Percentiles rank a stretch among this genome's conserved stretches.
Evolutionary conservation across 2,329 filamentous ascomycete genomes (phyloP).

Genomic region (Aspergillus texensis): DNA sequence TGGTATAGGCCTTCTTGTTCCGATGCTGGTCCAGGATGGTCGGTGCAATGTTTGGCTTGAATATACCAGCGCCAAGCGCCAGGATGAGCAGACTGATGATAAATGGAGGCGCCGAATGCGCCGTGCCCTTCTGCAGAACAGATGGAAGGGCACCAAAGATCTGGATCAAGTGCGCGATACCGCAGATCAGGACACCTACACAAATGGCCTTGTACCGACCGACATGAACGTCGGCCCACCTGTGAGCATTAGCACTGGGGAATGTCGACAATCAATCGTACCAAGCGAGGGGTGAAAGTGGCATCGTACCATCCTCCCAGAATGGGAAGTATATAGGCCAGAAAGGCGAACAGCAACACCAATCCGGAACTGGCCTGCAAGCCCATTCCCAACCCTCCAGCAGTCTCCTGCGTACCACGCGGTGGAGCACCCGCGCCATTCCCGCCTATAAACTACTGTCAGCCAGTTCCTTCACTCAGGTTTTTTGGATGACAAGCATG

Average conservation of each 20-base stretch:
- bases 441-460: conserved; percentile 30
- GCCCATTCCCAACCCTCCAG: conserved; percentile 64
- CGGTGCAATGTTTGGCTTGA: conserved; percentile 48
- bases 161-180: conserved; percentile 37
- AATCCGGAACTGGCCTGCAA: conserved; percentile 57
- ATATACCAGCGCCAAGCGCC: conserved; percentile 42
- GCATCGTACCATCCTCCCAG: conserved; percentile 29
- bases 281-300: too few species aligned
- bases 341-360: conserved; percentile 52
- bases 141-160: conserved; percentile 43
- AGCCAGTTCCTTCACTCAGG: not conserved
- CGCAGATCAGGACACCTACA: conserved; percentile 43
- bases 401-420: conserved; percentile 46
- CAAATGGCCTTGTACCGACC: conserved; percentile 39
- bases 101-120: conserved; percentile 40
- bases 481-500: conserved; percentile 25
- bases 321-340: conserved; percentile 62
- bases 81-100: conserved; percentile 44
- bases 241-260: not conserved
- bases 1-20: conserved; percentile 40
- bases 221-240: conserved; percentile 29
- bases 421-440: conserved; percentile 43
- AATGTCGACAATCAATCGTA: not conserved
- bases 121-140: conserved; percentile 40
- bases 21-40: conserved; percentile 50